Percentiles rank a stretch among this genome's conserved stretches.
Conservation (phyloP, 2,329 filamentous ascomycete species). For the Aspergillus awamori region DNA sequence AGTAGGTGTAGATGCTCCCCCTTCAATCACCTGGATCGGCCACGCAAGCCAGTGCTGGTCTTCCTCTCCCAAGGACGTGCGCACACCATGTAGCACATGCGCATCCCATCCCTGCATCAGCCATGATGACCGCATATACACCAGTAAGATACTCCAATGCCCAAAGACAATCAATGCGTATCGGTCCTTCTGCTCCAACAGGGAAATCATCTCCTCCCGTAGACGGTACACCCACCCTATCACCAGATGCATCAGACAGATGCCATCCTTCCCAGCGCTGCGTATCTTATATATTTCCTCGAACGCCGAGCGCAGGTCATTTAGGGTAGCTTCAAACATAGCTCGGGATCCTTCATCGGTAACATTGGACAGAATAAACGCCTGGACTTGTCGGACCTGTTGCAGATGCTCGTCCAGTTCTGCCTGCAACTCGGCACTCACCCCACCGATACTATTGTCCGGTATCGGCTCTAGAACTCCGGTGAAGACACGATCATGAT, state of each 20-base stretch:
- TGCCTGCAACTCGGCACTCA: slow-evolving; percentile 18
- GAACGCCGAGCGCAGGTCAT: slow-evolving; percentile 20
- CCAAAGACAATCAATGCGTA: slow-evolving; percentile 32
- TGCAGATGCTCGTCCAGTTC: slow-evolving; percentile 23
- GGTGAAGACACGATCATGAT: slow-evolving; percentile 27
- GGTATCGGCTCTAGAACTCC: slow-evolving; percentile 25
- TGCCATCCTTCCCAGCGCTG: slow-evolving; percentile 14
- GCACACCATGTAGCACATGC: slow-evolving; percentile 37
- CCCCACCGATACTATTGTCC: neutral
- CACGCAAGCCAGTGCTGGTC: slow-evolving; percentile 32
- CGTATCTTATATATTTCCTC: slow-evolving; percentile 22
- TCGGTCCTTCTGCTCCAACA: slow-evolving; percentile 32
- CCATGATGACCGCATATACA: slow-evolving; percentile 36
- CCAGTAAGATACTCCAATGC: slow-evolving; percentile 36
- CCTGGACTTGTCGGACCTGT: slow-evolving; percentile 17
- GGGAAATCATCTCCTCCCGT: slow-evolving; percentile 24
- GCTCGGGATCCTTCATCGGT: neutral
- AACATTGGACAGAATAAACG: slow-evolving; percentile 17
- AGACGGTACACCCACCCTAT: slow-evolving; percentile 38
- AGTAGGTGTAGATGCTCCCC: too few species aligned
- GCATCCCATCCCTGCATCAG: slow-evolving; percentile 38
- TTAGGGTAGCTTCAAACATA: slow-evolving; percentile 17
- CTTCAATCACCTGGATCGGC: slow-evolving; percentile 22
- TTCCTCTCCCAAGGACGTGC: slow-evolving; percentile 18
- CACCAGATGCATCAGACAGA: slow-evolving; percentile 27